Base-by-base conservation (phyloP, 306 rosid genomes). In the Prunus salicina region DNA sequence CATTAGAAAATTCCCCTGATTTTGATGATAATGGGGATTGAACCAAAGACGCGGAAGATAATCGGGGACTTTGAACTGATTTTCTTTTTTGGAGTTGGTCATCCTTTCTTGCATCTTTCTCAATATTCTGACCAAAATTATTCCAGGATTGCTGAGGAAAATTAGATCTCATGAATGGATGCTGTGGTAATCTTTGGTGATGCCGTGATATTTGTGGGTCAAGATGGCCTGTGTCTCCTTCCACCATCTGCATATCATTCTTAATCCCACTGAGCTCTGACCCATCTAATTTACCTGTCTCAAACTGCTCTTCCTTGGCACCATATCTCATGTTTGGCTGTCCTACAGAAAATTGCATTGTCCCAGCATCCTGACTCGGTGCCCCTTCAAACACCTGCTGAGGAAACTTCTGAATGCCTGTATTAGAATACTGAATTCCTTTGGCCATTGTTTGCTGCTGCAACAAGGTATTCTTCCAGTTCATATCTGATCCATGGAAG, bases 1-100 rank as follows among this genome's bases (percentile, higher is more conserved):
- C 91, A 82, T 84, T 88, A 46, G 99, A 96, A 82, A 92, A 86
- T 57, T 96, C 99, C 82, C 97, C 96, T 0, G 99, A 96, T 79
- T 91, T 96, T 16, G 93, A 89, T 57, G 97, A 92, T 74, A 92
- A 73, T 9, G 97, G 96, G 18, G 98, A 91, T 73, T 92, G 98
- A 79, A 88, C 72, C 86, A 89, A 63, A 81, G 91, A 74, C 60
- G 89, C 99, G 14, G 83, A n/a, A 50, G 99, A 88, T 78, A 96
- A 64, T 60, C 94, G 89, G 61, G 99, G 99, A 83, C 99, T 96
- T 73, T 91, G 98, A 56, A 76, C 89, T 46, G 88, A 34, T 85
- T 88, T 96, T 80, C 97, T 87, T 80, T 87, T 92, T 81, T 81
- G 92, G 72, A 81, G 57, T 71, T 81, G 97, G 28, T 92, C 97